phyloP scores from a whole-genome alignment of 2,329 filamentous ascomycete species.

The Pseudogymnoascus sp. region DNA sequence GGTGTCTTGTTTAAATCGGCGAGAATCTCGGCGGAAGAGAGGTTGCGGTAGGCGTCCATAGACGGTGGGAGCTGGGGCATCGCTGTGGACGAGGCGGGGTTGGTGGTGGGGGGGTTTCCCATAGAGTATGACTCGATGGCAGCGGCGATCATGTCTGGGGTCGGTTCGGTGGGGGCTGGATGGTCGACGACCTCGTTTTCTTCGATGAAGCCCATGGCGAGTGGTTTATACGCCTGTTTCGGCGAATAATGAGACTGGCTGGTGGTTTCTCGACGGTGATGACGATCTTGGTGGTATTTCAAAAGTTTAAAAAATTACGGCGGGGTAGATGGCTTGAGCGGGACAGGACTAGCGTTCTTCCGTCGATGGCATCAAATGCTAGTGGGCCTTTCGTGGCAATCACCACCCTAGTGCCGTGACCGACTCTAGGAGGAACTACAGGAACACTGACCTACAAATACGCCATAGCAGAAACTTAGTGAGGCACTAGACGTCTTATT shows the following conservation, averaged over 20 bases:
- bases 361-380: not conserved
- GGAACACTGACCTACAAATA: too few species aligned
- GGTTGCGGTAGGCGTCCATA: constrained; percentile 50
- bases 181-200: constrained; percentile 15
- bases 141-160: constrained; percentile 1
- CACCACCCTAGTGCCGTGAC: too few species aligned
- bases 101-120: not conserved
- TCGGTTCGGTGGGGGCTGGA: not conserved
- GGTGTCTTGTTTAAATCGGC: constrained; percentile 65
- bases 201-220: constrained; percentile 16
- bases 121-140: constrained; percentile 30
- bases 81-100: constrained; percentile 16
- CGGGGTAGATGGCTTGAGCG: not conserved
- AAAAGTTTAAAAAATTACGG: constrained; percentile 1
- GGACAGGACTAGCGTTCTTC: constrained; percentile 9
- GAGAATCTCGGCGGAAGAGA: constrained; percentile 54
- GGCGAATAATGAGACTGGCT: not conserved
- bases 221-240: not conserved
- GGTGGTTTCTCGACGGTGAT: not conserved
- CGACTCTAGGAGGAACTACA: too few species aligned
- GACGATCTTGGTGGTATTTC: not conserved
- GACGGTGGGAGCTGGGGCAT: constrained; percentile 44
- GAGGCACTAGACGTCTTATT: too few species aligned
- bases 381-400: too few species aligned
- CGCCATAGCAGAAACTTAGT: too few species aligned